Conservation (phyloP, 1,139 yeast genomes). For the Candida tetrigidarum region DNA sequence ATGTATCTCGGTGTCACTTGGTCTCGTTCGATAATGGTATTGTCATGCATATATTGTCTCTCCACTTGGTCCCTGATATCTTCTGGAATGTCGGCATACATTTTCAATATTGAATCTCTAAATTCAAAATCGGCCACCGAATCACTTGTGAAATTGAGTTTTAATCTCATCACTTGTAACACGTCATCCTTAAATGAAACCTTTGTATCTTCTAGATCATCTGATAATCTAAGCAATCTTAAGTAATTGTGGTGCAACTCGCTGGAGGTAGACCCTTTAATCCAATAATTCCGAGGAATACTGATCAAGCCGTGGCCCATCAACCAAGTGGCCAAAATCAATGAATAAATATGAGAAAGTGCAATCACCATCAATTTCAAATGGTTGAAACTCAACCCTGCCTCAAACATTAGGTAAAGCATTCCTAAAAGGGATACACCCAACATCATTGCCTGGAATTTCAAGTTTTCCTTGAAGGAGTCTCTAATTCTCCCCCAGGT, state of each 20-base stretch:
- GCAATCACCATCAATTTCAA: conserved; percentile 76
- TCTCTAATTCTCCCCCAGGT: conserved; percentile 51
- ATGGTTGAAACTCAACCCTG: conserved; percentile 60
- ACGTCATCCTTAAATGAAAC: conserved; percentile 67
- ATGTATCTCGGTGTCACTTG: conserved; percentile 40
- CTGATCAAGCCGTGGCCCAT: conserved; percentile 82
- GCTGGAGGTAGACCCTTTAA: conserved; percentile 43
- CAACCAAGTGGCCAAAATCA: conserved; percentile 77
- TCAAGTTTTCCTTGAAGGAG: conserved; percentile 59
- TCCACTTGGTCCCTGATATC: conserved; percentile 41
- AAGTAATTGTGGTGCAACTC: conserved; percentile 51
- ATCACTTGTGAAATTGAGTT: conserved; percentile 37
- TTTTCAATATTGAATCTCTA: conserved; percentile 47
- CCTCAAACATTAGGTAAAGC: conserved; percentile 62
- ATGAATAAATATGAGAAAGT: conserved; percentile 76
- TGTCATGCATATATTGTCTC: conserved; percentile 31
- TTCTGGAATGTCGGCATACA: conserved; percentile 37
- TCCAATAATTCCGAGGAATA: conserved; percentile 65
- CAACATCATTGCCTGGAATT: conserved; percentile 63
- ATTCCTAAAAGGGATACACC: conserved; percentile 57
- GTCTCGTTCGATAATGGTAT: conserved; percentile 32
- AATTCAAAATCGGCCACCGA: conserved; percentile 34
- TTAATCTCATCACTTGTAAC: conserved; percentile 58
- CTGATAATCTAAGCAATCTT: conserved; percentile 61
- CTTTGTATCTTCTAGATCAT: conserved; percentile 66